Percentiles rank a stretch among this genome's conserved stretches.
Evolutionary conservation across 208 protist species (phyloP).

Genomic region (Wallacemonas sp.): DNA sequence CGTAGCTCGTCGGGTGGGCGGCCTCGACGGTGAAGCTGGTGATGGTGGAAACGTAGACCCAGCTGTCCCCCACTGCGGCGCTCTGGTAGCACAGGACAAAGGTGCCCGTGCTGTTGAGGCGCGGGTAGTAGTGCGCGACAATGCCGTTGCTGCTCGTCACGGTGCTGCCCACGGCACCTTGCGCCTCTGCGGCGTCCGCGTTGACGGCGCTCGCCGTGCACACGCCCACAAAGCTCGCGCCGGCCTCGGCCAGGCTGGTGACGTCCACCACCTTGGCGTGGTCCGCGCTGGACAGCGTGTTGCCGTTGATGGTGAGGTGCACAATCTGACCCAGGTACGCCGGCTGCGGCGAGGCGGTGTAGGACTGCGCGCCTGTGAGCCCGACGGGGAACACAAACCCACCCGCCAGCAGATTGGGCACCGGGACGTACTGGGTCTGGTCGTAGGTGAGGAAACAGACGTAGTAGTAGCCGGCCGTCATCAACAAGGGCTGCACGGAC

Average conservation of each 20-base stretch:
- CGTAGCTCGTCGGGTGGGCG: conserved; percentile 64
- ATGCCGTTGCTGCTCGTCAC: conserved; percentile 49
- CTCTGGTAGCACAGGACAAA: conserved; percentile 89
- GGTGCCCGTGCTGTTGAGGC: conserved; percentile 65
- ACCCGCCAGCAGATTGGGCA: conserved; percentile 62
- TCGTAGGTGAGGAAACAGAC: conserved; percentile 84
- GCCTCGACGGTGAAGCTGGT: conserved; percentile 62
- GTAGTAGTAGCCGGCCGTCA: conserved; percentile 68
- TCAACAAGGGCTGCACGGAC: conserved; percentile 54
- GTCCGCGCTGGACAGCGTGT: conserved; percentile 61
- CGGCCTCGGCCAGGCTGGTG: conserved; percentile 5
- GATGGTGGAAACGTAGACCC: conserved; percentile 62
- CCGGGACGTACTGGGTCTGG: conserved; percentile 49
- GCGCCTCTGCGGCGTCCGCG: conserved; percentile 52
- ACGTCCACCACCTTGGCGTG: conserved; percentile 78
- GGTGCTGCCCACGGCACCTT: conserved; percentile 37
- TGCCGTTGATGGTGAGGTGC: conserved; percentile 70
- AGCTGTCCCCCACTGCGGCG: conserved; percentile 35
- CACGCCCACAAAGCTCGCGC: conserved; percentile 21
- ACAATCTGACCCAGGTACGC: conserved; percentile 75
- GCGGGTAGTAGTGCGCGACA: conserved; percentile 63
- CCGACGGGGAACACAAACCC: conserved; percentile 84
- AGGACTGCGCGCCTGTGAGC: conserved; percentile 74
- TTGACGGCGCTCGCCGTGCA: conserved; percentile 65
- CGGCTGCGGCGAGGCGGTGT: conserved; percentile 61